Evolutionary conservation across 1,284 basidiomycete genomes (phyloP), one percentile per base, ranked within the genome.

Genomic region (Boletus calvinii): DNA sequence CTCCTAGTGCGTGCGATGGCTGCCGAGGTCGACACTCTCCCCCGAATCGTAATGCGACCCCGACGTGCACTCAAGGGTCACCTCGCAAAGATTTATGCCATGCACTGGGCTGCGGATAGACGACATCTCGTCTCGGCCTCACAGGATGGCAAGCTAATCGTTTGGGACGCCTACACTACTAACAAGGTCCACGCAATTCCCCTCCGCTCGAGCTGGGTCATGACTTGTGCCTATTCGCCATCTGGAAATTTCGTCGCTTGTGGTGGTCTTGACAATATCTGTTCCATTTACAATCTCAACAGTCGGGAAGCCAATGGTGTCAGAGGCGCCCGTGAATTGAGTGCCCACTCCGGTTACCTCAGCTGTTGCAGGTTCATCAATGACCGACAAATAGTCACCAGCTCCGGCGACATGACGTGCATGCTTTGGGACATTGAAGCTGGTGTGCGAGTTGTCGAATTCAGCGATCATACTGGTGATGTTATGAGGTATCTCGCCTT

Each of bases 101-200:
- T 99, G 89, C 96, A 98, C 72, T 99, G 97, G 97, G 90, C 96
- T 17, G 87, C 87, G 53, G 97, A 99, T 77, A 86, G 93, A 67
- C 83, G 94, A 64, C 97, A 99, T 77, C 84, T 99, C 57, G 96
- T 99, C 39, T 98, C 96, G 11, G 96, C 97, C 22, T 98, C 96
- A 4, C 96, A 99, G 71, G 96, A 99, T 68, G 97, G 97, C 56
- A 98, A 99, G 74, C 83, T 99, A 53, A 98, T 99, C 69, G 94
- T 99, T 47, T 99, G 96, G 96, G 96, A 99, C 72, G 96, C 97
- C 39, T 98, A 98, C 75, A 98, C 96, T 9, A 97, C 94, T 57
- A 98, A 99, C 82, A 99, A 99, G 78, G 96, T 99, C 52, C 95
- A 99, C 71, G 96, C 96, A 60, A 98, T 99, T 71, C 96, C 96